Base-by-base conservation (phyloP, 495 filamentous ascomycete genomes). In the Rhizodiscina lignyota region DNA sequence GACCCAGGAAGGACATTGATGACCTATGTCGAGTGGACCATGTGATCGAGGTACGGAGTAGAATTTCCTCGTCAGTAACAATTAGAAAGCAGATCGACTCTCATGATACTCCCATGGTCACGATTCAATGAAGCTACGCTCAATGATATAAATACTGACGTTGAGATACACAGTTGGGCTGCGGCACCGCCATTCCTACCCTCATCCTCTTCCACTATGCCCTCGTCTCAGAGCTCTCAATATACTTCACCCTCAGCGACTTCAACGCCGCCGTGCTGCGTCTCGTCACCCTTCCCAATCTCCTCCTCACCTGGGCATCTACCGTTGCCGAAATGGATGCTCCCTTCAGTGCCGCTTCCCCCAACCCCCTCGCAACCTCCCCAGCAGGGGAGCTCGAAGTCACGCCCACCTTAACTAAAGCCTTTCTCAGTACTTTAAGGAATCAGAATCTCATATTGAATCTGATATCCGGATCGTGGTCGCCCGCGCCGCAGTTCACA, bases 391-490 rank as follows among this genome's bases (percentile, higher is more conserved):
- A 91, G 34, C 53, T 96, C 1, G 78, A 91, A 5, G 66, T 94
- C 30, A 77, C 74, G 1, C 59, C 70, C 0, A 62, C 65, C 11
- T 56, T 94, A 2, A 37, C 82, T 3, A 37, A 55, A 1, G 56
- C 58, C 0, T 94, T 94, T 56, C 59, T 64, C 22, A 41, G 50
- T 1, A 66, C 73, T 33, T 63, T 94, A 4, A 40, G 50, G 0
- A 43, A 51, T 5, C 59, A 62, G 13, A 59, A 63, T 0, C 76
- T 93, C 23, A 60, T 56, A 0, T 44, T 97, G 4, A 67, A 60
- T 5, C 79, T 92, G 43, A 63, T 94, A 21, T 89, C 83, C 2
- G 89, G 89, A 0, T 75, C 72, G 2, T 97, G 89, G 89, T 72
- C 22, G 53, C 77, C 15, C 62, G 30, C 38, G 43, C 39, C 52